These are phyloP conservation scores for Chrysoporthe puriensis DNA, from an alignment of 2,329 filamentous ascomycete species.

Conservation along the genomic window DNA sequence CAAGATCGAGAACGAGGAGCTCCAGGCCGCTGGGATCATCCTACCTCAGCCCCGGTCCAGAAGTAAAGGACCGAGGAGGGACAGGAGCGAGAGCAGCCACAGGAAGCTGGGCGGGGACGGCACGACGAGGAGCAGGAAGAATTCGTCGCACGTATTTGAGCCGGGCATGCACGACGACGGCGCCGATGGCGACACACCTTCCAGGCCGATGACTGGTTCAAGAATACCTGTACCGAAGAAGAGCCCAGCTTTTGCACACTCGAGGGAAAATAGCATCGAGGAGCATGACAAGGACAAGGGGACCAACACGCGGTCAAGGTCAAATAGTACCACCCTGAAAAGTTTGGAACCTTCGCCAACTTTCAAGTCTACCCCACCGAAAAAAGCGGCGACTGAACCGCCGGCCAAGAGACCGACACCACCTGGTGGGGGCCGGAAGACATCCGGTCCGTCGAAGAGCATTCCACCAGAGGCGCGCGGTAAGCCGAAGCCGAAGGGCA, in stretches of 20 bases:
- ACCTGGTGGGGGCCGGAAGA: constrained; percentile 45
- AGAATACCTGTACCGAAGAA: constrained; percentile 84
- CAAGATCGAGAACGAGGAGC: constrained; percentile 77
- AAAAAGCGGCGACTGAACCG: constrained; percentile 51
- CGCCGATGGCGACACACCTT: constrained; percentile 57
- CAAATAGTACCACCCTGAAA: constrained; percentile 65
- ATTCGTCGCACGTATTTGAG: constrained; percentile 45
- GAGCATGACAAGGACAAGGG: constrained; percentile 65
- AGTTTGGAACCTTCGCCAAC: constrained; percentile 53
- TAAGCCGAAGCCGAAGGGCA: constrained; percentile 68
- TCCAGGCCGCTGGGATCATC: constrained; percentile 76
- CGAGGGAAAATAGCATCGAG: constrained; percentile 55
- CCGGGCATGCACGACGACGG: constrained; percentile 53
- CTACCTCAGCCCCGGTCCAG: constrained; percentile 58
- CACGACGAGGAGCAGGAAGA: constrained; percentile 47
- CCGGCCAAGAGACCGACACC: constrained; percentile 57
- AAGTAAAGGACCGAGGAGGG: constrained; percentile 49
- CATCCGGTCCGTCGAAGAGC: constrained; percentile 47
- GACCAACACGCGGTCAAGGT: constrained; percentile 65
- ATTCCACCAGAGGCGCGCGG: constrained; percentile 53
- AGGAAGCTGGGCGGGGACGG: constrained; percentile 39
- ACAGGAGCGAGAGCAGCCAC: constrained; percentile 45
- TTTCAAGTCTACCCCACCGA: constrained; percentile 38
- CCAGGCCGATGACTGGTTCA: constrained; percentile 65
- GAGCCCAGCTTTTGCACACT: constrained; percentile 76